Base-by-base conservation (phyloP, 2,329 filamentous ascomycete species). In the Penicillium carneum region DNA sequence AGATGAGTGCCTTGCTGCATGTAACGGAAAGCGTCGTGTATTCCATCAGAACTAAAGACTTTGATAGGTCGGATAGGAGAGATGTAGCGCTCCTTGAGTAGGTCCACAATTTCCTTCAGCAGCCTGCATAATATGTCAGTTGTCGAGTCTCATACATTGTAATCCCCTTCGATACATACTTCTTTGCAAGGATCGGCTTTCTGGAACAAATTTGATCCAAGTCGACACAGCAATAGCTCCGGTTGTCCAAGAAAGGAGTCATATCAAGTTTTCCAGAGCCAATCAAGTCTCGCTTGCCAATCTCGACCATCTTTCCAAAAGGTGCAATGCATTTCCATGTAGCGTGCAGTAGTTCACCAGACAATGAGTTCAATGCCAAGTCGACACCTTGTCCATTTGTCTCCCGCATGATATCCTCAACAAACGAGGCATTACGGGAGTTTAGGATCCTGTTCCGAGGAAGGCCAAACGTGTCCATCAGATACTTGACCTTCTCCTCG, bases 1-100 rank as follows among this genome's bases (percentile, higher is more conserved):
- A 81, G 78, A 61, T 83, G 81, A 1, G 72, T 69, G 0, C 79
- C 81, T 2, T 69, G 71, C 55, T 83, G 79, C 76, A 84, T 77
- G 38, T 70, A 72, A 0, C 79, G 69, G 63, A 84, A 81, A 0
- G 80, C 80, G 11, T 79, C 73, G 11, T 72, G 64, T 0, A 81
- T 67, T 1, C 76, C 3, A 57, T 49, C 36, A 0, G 48, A 76
- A 72, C 18, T 66, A 45, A 39, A 74, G 4, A 57, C n/a, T 7
- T 48, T 63, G n/a, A 69, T 59, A 0, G 71, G 70, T 11, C 50
- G 45, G n/a, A 72, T 71, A 2, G 70, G 66, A 4, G 55, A 2
- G 48, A 62, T 43, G 36, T 65, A 4, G 41, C 64, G 43, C 4
- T 63, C 41, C 16, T 49, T 59, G 4, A 68, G 58, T 38, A 69